A percentile compares a stretch with the other conserved stretches of the same genome.
These are phyloP conservation scores for Retiboletus flavoniger DNA, from an alignment of 1,284 basidiomycete species.

Conservation along the genomic window DNA sequence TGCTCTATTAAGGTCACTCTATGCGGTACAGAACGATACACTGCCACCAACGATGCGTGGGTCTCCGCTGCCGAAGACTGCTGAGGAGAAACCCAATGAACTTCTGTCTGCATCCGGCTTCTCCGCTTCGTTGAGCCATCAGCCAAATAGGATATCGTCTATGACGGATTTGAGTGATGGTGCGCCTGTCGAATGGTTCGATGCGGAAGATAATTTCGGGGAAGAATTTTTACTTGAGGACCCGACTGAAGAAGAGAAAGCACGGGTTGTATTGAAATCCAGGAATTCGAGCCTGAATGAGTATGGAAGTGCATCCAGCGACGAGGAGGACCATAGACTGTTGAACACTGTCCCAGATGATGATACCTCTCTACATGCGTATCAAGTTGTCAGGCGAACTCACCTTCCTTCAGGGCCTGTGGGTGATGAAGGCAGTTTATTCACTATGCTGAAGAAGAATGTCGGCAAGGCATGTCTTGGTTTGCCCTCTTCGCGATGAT, in stretches of 20 bases:
- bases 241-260: conserved; percentile 44
- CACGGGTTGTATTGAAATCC: conserved; percentile 39
- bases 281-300: conserved; percentile 43
- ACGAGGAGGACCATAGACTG: conserved; percentile 34
- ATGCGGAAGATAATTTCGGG: conserved; percentile 59
- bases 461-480: conserved; percentile 71
- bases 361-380: conserved; percentile 21
- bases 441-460: conserved; percentile 87
- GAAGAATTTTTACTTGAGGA: conserved; percentile 69
- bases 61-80: conserved; percentile 47
- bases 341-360: conserved; percentile 11
- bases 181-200: conserved; percentile 64
- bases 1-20: conserved; percentile 47
- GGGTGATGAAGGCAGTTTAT: conserved; percentile 85
- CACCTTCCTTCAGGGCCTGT: conserved; percentile 65
- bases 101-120: conserved; percentile 31
- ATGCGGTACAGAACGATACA: conserved; percentile 40
- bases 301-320: conserved; percentile 42
- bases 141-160: conserved; percentile 49
- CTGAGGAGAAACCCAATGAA: conserved; percentile 48
- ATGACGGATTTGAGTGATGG: conserved; percentile 58
- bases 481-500: not conserved
- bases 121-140: conserved; percentile 37
- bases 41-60: conserved; percentile 35
- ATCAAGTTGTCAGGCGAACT: conserved; percentile 53